phyloP scores from a whole-genome alignment of 2,329 filamentous ascomycete species.

The Talaromyces albobiverticillius region DNA sequence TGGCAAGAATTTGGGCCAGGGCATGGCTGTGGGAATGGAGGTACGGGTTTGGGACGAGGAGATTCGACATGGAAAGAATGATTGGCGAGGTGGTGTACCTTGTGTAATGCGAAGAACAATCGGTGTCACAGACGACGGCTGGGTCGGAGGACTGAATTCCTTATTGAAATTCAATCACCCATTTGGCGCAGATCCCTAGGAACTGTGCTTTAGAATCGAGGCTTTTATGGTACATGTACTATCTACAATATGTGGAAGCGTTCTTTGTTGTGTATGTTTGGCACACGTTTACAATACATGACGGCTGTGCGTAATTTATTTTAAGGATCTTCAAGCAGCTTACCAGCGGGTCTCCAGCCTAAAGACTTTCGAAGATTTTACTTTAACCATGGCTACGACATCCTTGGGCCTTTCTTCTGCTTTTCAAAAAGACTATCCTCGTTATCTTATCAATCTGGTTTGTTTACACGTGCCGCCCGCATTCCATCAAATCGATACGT shows the following conservation, averaged over 20 bases:
- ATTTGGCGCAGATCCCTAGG: conserved; percentile 65
- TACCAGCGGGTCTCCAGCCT: background rate
- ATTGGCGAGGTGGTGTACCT: conserved; percentile 77
- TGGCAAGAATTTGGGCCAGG: conserved; percentile 63
- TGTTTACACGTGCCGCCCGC: background rate
- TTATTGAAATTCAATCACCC: conserved; percentile 96
- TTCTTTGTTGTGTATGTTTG: background rate
- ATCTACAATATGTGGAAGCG: background rate
- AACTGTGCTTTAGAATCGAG: too few species aligned
- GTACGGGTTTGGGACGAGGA: conserved; percentile 85
- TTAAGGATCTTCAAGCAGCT: background rate
- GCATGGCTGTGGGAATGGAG: conserved; percentile 73
- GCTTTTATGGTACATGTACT: background rate
- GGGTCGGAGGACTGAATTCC: conserved; percentile 92
- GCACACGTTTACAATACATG: background rate
- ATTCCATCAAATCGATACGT: background rate
- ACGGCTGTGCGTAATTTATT: background rate
- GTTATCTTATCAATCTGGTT: background rate
- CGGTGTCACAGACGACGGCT: conserved; percentile 71
- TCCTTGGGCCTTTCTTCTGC: background rate
- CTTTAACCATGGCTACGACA: background rate
- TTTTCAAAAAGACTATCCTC: background rate
- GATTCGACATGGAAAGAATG: conserved; percentile 54
- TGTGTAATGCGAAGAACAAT: conserved; percentile 72
- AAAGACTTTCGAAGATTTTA: background rate